These are phyloP conservation scores for Corinectria fuckeliana DNA, from an alignment of 2,329 filamentous ascomycete genomes.

Conservation along the genomic window DNA sequence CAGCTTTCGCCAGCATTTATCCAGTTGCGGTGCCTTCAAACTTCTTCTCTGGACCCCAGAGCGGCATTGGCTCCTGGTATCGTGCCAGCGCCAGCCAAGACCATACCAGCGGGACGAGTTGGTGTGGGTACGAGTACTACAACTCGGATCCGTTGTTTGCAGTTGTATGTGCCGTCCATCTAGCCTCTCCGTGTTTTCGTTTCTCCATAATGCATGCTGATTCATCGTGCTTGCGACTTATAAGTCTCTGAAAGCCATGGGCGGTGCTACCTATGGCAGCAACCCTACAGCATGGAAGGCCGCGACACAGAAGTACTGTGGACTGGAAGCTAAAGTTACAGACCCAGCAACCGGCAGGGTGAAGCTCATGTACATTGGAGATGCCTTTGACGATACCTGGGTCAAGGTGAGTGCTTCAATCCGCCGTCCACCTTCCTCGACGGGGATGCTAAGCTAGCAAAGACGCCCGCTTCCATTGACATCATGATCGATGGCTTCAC, in stretches of 20 bases:
- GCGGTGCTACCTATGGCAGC: neutral
- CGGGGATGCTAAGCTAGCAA: too few species aligned
- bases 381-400: neutral
- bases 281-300: neutral
- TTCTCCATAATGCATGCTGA: too few species aligned
- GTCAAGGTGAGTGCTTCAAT: neutral
- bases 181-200: too few species aligned
- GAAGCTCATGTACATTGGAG: conserved; percentile 2
- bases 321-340: neutral
- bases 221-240: neutral
- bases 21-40: neutral
- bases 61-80: neutral
- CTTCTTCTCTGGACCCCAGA: neutral
- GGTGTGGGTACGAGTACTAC: neutral
- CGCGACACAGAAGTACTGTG: neutral
- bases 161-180: neutral
- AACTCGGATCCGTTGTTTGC: neutral
- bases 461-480: conserved; percentile 1
- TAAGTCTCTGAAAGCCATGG: neutral
- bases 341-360: neutral
- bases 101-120: neutral
- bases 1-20: neutral
- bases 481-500: neutral
- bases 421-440: neutral
- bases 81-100: neutral